Conservation (phyloP, 495 filamentous ascomycete genomes). For the Podospora australis region DNA sequence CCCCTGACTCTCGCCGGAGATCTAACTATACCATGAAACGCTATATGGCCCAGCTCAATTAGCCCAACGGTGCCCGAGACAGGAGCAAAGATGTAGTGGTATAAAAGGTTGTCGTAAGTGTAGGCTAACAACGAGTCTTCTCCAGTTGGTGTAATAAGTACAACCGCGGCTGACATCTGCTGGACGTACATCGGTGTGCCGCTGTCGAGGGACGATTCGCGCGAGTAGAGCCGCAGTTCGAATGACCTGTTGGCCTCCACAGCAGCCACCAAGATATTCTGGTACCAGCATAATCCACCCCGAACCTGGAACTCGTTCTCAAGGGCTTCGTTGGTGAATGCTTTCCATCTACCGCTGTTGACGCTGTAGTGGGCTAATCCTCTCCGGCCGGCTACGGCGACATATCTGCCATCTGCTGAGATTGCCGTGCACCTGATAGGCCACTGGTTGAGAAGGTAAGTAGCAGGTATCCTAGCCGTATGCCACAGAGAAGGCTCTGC, state of each 20-base stretch:
- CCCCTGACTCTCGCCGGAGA: conserved; percentile 88
- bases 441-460: conserved; percentile 85
- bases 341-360: conserved; percentile 91
- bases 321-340: conserved; percentile 69
- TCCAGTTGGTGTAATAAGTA: conserved; percentile 79
- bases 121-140: conserved; percentile 95
- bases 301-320: conserved; percentile 88
- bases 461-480: conserved; percentile 74
- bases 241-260: conserved; percentile 77
- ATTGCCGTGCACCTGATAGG: conserved; percentile 80
- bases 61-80: conserved; percentile 64
- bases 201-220: conserved; percentile 73
- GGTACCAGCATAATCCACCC: conserved; percentile 98
- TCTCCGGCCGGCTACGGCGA: conserved; percentile 86
- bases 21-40: conserved; percentile 91
- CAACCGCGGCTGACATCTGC: conserved; percentile 72
- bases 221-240: conserved; percentile 86
- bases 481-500: conserved; percentile 93
- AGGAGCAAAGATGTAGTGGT: conserved; percentile 82
- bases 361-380: conserved; percentile 95
- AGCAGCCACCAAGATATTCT: conserved; percentile 91
- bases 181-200: conserved; percentile 65
- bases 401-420: conserved; percentile 87
- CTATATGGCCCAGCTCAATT: conserved; percentile 90
- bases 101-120: conserved; percentile 91